Evolutionary conservation across 345 rosid species (phyloP), one percentile per base, ranked within the genome.

Genomic region (Crucihimalaya himalaica): DNA sequence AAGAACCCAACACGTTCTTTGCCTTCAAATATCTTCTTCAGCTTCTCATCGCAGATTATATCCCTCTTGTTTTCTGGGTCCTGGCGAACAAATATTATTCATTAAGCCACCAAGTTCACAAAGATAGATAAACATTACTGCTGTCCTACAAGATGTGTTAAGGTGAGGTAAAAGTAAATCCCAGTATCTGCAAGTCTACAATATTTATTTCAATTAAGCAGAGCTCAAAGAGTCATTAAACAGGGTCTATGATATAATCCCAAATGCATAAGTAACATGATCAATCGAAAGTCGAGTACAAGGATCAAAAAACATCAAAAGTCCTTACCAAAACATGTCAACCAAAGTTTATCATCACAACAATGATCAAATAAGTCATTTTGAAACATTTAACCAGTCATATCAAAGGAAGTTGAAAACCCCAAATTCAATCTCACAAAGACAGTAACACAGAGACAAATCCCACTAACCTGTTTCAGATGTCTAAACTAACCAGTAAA

Each of bases 1-100:
- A 90, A 91, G 77, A 92, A 92, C 28, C 97, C 97, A 2, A 95
- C 92, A 6, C 80, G 85, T 37, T 95, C 97, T 72, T 74, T 85
- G 64, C 89, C 93, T 18, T 62, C 87, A 51, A 95, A 92, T 63
- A 95, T 85, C 87, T 86, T 95, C 93, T 95, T 95, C 84, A 95
- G 84, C 86, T 92, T 95, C 83, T 95, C 97, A 27, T 95, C 97
- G 35, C 97, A 92, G n/a, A 87, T 32, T 56, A 95, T 87, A 64
- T 84, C 58, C 88, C 80, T 90, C 88, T 89, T 95, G 88, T 95
- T 70, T 37, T 84, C 66, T 4, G 97, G 97, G 68, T 95, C 97
- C 99, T 95, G 62, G 2, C 62, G 61, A 76, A 43, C 4, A 39
- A 64, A 47, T 40, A 59, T 31, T 61, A 58, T 61, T 40, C 51